A percentile compares a stretch with the other conserved stretches of the same genome.
These are phyloP conservation scores for Auxenochlorella pyrenoidosa DNA, from an alignment of 139 green algal species.

Conservation along the genomic window DNA sequence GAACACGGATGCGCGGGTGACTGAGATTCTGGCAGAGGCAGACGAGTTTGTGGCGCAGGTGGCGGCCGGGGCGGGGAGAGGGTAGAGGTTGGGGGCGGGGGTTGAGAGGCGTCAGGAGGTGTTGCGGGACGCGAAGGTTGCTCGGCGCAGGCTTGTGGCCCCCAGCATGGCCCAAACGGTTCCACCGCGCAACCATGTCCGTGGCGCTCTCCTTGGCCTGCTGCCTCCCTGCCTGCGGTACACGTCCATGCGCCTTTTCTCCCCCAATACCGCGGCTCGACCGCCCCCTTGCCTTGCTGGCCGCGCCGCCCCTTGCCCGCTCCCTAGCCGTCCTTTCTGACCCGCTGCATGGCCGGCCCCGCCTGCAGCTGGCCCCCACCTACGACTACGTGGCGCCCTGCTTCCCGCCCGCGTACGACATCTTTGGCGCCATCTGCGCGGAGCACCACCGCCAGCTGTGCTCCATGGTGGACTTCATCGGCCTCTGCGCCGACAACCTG, in stretches of 20 bases:
- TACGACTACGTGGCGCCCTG: conserved; percentile 83
- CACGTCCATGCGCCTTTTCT: not conserved
- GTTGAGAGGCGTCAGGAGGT: not conserved
- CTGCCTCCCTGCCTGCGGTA: not conserved
- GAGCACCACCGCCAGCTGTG: conserved; percentile 78
- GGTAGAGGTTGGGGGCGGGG: not conserved
- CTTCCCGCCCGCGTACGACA: conserved; percentile 83
- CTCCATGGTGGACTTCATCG: conserved; percentile 81
- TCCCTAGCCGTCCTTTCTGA: not conserved
- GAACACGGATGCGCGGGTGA: conserved; percentile 51
- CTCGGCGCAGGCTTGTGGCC: too few relatives aligned
- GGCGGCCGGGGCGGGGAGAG: not conserved
- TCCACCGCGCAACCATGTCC: too few relatives aligned
- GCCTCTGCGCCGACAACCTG: conserved; percentile 70
- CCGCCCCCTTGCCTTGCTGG: too few relatives aligned
- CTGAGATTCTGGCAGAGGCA: conserved; percentile 63
- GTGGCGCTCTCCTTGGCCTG: too few relatives aligned
- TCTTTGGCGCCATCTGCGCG: conserved; percentile 70
- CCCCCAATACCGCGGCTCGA: too few relatives aligned
- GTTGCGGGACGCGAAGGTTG: too few relatives aligned
- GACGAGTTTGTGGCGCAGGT: conserved; percentile 51
- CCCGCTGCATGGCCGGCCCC: not conserved
- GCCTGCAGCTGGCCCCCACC: conserved; percentile 58
- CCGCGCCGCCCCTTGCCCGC: not conserved
- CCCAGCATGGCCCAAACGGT: too few relatives aligned